phyloP scores from a whole-genome alignment of 75 land plant genomes.

The Cupressus sempervirens region DNA sequence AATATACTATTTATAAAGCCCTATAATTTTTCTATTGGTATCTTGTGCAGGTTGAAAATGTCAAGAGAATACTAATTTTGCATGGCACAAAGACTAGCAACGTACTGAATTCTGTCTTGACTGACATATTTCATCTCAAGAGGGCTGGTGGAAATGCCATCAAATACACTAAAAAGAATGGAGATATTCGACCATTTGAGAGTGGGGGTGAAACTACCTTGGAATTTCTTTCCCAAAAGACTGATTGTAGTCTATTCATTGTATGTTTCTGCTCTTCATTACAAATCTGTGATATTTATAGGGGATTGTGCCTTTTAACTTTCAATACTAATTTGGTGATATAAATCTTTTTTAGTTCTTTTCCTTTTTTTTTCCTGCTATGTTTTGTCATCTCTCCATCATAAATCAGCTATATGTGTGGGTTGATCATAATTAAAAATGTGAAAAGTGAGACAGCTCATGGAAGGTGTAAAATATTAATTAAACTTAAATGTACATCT shows the following conservation, averaged over 20 bases:
- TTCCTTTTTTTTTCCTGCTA: background rate
- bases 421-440: too few species aligned
- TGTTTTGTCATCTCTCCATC: background rate
- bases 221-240: conserved; percentile 85
- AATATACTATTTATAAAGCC: background rate
- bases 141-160: conserved; percentile 55
- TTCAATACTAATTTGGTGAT: background rate
- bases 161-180: conserved; percentile 66
- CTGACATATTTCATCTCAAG: conserved; percentile 70
- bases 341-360: background rate
- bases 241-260: conserved; percentile 84
- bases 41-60: conserved; percentile 61
- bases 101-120: conserved; percentile 54
- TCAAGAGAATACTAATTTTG: conserved; percentile 76
- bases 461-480: too few species aligned
- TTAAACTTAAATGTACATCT: too few species aligned
- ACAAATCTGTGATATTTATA: background rate
- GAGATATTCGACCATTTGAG: conserved; percentile 78
- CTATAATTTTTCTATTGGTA: background rate
- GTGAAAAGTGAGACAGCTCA: too few species aligned
- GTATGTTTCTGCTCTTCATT: conserved; percentile 32
- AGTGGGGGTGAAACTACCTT: conserved; percentile 80
- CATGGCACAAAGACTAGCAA: conserved; percentile 78
- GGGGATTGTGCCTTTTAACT: background rate
- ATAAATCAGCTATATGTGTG: background rate